Base-by-base conservation (phyloP, 306 rosid species). In the Potentilla sterilis region DNA sequence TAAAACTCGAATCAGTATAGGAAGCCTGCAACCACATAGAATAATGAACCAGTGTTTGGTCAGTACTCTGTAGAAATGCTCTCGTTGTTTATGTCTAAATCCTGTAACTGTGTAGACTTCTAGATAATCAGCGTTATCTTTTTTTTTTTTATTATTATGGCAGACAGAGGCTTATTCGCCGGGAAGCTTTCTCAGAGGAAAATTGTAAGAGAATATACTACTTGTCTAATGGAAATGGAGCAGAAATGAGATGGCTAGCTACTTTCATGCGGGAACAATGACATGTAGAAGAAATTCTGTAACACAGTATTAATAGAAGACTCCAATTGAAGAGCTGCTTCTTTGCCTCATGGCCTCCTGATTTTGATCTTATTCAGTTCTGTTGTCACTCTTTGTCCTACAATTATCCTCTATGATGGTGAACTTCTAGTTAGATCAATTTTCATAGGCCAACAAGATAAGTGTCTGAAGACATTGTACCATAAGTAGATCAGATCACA, bases 221-320 rank as follows among this genome's bases (percentile, higher is more conserved):
- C 82, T 80, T 95, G 76, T 77, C 93, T 32, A 90, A 90, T 74
- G 98, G 97, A 82, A 95, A 95, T 82, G 98, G 97, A 80, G 69
- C 92, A 68, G 98, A 95, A 83, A 87, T 95, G 83, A 89, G 98
- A 83, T 87, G 91, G 67, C 78, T 95, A 74, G 82, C 80, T 75
- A 93, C 98, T 62, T 85, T 88, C 76, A 95, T 92, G 98, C 84
- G 76, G 52, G 66, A 44, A 18, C 67, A 83, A 70, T 86, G 82
- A 85, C 79, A 22, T 46, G 68, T 83, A 69, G 41, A 80, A 35
- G 61, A 67, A 24, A 48, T 51, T 51, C 46, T 69, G 21, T 57
- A 16, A 57, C 9, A 67, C 9, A 6, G 24, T 7, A 42, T 35
- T 46, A 21, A 16, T 28, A 44, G 61, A 72, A 55, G 42, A 73